Percentiles rank a stretch among this genome's conserved stretches.
Conservation (phyloP, 2,329 filamentous ascomycete genomes). For the Diplodia seriata region DNA sequence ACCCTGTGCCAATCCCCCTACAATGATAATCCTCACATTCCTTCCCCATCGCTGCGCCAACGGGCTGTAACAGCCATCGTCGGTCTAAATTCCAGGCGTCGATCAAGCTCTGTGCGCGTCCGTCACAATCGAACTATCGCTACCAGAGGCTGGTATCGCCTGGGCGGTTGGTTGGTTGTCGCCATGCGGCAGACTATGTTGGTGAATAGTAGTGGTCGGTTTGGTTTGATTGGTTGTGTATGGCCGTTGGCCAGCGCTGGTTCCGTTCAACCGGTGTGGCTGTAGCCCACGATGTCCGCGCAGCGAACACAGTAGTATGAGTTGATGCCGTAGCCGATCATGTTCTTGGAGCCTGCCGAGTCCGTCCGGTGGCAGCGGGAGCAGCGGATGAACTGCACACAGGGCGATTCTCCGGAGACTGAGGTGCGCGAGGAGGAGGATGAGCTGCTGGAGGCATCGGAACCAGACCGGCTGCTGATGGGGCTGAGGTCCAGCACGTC, state of each 20-base stretch:
- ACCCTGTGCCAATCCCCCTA: slow-evolving; percentile 20
- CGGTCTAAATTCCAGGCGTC: slow-evolving; percentile 17
- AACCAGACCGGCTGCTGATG: slow-evolving; percentile 20
- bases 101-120: slow-evolving; percentile 10
- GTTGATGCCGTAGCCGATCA: slow-evolving; percentile 50
- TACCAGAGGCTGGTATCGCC: neutral
- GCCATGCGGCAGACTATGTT: neutral
- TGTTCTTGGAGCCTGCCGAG: slow-evolving; percentile 35
- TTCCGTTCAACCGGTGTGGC: slow-evolving; percentile 42
- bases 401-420: slow-evolving; percentile 13
- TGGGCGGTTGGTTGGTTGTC: neutral
- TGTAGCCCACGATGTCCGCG: slow-evolving; percentile 50
- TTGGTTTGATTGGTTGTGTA: neutral
- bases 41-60: slow-evolving; percentile 1
- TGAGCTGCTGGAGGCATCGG: neutral
- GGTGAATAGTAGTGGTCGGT: neutral
- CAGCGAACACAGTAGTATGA: slow-evolving; percentile 52
- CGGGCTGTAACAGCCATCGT: slow-evolving; percentile 5
- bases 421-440: slow-evolving; percentile 26
- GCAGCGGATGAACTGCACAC: slow-evolving; percentile 34
- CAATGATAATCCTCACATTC: slow-evolving; percentile 9
- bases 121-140: neutral
- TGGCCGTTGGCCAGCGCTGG: too few species aligned
- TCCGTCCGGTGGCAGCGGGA: slow-evolving; percentile 35
- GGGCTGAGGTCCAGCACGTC: slow-evolving; percentile 33